Evolutionary conservation across 2,329 filamentous ascomycete genomes (phyloP).

Genomic region (Harringtonia aguacate): DNA sequence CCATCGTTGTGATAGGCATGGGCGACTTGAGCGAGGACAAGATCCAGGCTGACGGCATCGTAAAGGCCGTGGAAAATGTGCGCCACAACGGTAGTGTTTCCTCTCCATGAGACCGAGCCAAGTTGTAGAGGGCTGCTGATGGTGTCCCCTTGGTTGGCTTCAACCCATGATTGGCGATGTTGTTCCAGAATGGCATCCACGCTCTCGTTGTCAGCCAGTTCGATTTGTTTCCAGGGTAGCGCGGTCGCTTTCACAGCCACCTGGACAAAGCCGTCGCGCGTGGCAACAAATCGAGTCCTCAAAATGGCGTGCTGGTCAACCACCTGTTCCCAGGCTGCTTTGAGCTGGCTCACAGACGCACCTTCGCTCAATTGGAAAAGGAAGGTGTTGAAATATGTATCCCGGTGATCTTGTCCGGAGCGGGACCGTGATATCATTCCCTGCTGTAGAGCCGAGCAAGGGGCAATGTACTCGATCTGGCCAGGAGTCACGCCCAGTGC

Average conservation of each 20-base stretch:
- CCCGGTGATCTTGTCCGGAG: constrained; percentile 30
- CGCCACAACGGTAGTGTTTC: constrained; percentile 37
- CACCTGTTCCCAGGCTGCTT: constrained; percentile 45
- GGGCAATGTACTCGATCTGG: constrained; percentile 62
- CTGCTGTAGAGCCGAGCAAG: constrained; percentile 78
- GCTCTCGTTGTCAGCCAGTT: constrained; percentile 15
- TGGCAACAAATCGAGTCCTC: constrained; percentile 61
- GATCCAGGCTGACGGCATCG: constrained; percentile 66
- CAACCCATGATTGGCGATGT: constrained; percentile 40
- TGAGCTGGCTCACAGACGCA: constrained; percentile 37
- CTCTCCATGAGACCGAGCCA: constrained; percentile 21
- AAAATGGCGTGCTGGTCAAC: constrained; percentile 50
- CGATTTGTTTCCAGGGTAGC: constrained; percentile 33
- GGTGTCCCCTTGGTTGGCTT: constrained; percentile 36
- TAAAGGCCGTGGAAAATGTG: constrained; percentile 81
- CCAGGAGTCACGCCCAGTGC: constrained; percentile 36
- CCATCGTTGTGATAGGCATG: constrained; percentile 32
- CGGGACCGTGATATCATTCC: constrained; percentile 70
- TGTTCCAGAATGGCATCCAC: constrained; percentile 22
- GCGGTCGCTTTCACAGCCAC: constrained; percentile 41
- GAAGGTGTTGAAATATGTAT: constrained; percentile 71
- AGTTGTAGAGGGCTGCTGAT: constrained; percentile 39
- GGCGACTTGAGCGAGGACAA: constrained; percentile 52
- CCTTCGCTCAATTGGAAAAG: constrained; percentile 38
- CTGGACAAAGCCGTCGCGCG: constrained; percentile 68